Evolutionary conservation across 2,329 filamentous ascomycete species (phyloP), one percentile per base, ranked within the genome.

Genomic region (Colletotrichum acutatum): DNA sequence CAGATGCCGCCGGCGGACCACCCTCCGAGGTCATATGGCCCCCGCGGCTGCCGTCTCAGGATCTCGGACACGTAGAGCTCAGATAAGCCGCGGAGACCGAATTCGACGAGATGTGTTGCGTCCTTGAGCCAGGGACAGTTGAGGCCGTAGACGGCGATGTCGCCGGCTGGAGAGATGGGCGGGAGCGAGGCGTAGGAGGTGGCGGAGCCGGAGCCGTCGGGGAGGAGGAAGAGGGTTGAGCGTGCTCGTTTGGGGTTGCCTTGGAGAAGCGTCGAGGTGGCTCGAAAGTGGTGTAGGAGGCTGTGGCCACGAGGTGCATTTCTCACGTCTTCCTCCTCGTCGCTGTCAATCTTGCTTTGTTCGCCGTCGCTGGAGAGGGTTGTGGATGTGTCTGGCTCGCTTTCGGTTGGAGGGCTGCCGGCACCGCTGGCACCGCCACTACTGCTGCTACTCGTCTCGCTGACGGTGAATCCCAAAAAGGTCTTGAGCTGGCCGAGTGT

Each of bases 1-100:
- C 42, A 37, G 19, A 37, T 49, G 32, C 64, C 64, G 34, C 64
- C 54, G n/a, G 64, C 64, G 26, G 64, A 66, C 64, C 64, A 66
- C 34, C 64, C 64, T 6, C 64, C 64, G 34, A 66, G 64, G 9
- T 49, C 34, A 22, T 66, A 66, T 16, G 16, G 30, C 22, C 28
- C 30, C 14, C 22, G 63, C 34, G 64, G 54, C 54, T 66, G 64
- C 19, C 64, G 64, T 37, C 64, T 24, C 9, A 66, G 30, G 12
- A 66, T 59, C 19, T 66, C 64, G 34, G 53, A 34, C 19, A 66
- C 24, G 37, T 66, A 66, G 1, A 32, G 11, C 37, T 66, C 54
- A 19, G 30, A 19, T 19, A 66, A 24, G 34, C 58, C 24, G 4
- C 54, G 34, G 11, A 66, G 64, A 24, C 32, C 16, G 19, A 52